These are phyloP conservation scores for Mycena capillaripes DNA, from an alignment of 768 basidiomycete species.

Conservation along the genomic window DNA sequence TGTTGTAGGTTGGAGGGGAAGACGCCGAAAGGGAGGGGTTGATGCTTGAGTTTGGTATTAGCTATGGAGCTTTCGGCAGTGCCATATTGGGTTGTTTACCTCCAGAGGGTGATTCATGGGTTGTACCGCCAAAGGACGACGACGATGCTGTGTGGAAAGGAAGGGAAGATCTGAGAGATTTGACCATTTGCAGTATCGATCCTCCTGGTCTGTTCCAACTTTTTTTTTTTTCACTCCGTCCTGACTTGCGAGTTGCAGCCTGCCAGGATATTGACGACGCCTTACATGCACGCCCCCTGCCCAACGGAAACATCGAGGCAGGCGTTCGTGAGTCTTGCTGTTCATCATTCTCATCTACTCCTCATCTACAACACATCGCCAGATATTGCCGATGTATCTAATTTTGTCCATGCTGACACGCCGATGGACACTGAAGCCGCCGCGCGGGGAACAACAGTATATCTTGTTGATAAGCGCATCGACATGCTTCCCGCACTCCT, in stretches of 20 bases:
- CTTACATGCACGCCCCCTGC: constrained; percentile 86
- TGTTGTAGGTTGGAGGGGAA: constrained; percentile 82
- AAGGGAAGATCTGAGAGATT: constrained; percentile 87
- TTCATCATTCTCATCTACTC: not conserved
- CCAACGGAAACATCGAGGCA: constrained; percentile 96
- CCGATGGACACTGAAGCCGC: constrained; percentile 98
- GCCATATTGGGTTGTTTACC: constrained; percentile 95
- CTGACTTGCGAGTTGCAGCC: constrained; percentile 56
- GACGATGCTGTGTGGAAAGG: constrained; percentile 78
- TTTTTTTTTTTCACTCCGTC: not conserved
- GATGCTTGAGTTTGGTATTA: constrained; percentile 94
- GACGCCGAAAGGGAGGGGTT: constrained; percentile 97
- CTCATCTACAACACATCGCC: constrained; percentile 11
- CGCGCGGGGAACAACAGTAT: constrained; percentile 96
- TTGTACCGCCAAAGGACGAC: constrained; percentile 83
- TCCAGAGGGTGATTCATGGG: constrained; percentile 90
- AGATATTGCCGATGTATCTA: constrained; percentile 99
- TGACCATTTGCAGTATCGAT: constrained; percentile 96
- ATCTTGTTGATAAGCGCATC: constrained; percentile 97
- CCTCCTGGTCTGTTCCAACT: constrained; percentile 76
- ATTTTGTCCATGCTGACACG: constrained; percentile 94
- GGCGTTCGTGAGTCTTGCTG: constrained; percentile 88
- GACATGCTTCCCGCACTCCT: constrained; percentile 97
- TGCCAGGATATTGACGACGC: constrained; percentile 99
- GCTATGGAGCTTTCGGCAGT: constrained; percentile 96